These are phyloP conservation scores for Pseudonitzschia delicatissima DNA, from an alignment of 108 stramenopile species.

Conservation along the genomic window DNA sequence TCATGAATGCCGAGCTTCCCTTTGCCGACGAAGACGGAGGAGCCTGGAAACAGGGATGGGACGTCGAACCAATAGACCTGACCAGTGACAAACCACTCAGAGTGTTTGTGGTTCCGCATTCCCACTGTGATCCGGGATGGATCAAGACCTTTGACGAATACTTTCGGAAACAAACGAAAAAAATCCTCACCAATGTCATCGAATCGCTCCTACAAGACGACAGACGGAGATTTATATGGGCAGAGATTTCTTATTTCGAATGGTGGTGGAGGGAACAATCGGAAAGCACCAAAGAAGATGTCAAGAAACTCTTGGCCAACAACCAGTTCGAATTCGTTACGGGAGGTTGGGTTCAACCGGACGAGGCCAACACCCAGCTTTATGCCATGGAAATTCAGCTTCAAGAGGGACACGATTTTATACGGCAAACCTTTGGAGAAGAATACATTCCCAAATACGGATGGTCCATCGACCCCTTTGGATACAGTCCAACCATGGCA, in stretches of 20 bases:
- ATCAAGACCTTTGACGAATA: conserved; percentile 73
- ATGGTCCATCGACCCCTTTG: conserved; percentile 72
- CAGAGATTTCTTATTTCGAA: conserved; percentile 66
- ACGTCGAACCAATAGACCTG: conserved; percentile 36
- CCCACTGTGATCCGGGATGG: conserved; percentile 71
- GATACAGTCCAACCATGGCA: conserved; percentile 62
- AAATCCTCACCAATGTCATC: conserved; percentile 46
- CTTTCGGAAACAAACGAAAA: conserved; percentile 57
- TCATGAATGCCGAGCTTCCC: conserved; percentile 31
- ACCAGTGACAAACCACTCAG: conserved; percentile 26
- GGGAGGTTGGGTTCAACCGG: conserved; percentile 66
- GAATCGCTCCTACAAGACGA: conserved; percentile 34
- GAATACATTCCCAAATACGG: conserved; percentile 56
- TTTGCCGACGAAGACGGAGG: conserved; percentile 58
- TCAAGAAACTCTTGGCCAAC: conserved; percentile 22
- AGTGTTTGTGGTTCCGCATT: conserved; percentile 60
- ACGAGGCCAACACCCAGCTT: conserved; percentile 63
- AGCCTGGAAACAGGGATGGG: conserved; percentile 62
- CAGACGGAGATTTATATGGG: conserved; percentile 62
- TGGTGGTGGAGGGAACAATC: conserved; percentile 70
- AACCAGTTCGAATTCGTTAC: conserved; percentile 63
- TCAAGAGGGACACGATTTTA: conserved; percentile 65
- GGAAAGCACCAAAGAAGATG: conserved; percentile 1
- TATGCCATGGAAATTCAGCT: conserved; percentile 70
- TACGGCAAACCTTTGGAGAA: conserved; percentile 42